phyloP scores from a whole-genome alignment of 176 grass and related monocot genomes.

The Poa pratensis region DNA sequence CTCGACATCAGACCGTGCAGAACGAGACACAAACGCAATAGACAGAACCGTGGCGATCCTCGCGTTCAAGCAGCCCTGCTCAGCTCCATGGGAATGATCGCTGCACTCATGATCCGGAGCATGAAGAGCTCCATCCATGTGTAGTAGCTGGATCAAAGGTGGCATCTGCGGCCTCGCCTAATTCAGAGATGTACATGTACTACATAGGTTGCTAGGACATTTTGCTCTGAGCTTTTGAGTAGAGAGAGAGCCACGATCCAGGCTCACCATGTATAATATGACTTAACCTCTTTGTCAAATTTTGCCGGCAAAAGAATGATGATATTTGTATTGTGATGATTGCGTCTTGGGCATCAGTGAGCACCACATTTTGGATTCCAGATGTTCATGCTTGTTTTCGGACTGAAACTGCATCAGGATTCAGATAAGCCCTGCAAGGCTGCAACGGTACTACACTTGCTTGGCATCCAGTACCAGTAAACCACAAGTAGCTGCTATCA shows the following conservation, averaged over 20 bases:
- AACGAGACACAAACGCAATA: conserved; percentile 61
- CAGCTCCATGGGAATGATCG: background rate
- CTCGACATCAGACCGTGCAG: conserved; percentile 15
- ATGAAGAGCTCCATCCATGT: conserved; percentile 1
- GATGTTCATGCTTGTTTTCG: background rate
- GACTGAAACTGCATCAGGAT: background rate
- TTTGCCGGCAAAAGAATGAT: conserved; percentile 21
- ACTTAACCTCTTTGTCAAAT: conserved; percentile 2
- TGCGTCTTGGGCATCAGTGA: background rate
- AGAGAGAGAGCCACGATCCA: background rate
- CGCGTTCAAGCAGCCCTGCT: conserved; percentile 36
- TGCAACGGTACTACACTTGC: no score
- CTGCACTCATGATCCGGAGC: background rate
- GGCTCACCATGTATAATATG: conserved; percentile 29
- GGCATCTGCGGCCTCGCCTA: background rate
- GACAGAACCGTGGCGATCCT: conserved; percentile 69
- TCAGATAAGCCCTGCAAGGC: background rate
- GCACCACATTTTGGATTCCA: background rate
- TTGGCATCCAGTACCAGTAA: background rate
- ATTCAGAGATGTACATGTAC: conserved; percentile 32
- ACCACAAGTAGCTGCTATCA: no score
- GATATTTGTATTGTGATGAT: background rate
- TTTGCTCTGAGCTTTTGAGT: conserved; percentile 25
- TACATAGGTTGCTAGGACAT: conserved; percentile 27
- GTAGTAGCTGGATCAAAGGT: background rate